Evolutionary conservation across 1,284 basidiomycete species (phyloP).

Genomic region (Neonothopanus nambi): DNA sequence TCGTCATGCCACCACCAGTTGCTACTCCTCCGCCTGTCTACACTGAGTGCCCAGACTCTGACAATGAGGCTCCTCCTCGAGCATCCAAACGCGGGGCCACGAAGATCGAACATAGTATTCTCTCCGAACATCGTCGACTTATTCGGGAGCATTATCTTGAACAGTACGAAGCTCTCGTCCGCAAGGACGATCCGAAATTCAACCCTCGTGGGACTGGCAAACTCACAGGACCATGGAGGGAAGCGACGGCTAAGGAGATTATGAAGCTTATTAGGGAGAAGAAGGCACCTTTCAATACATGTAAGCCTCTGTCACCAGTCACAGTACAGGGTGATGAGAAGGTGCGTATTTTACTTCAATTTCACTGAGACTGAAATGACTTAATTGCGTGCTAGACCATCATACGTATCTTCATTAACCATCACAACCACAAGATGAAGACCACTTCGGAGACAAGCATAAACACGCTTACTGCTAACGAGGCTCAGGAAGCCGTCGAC

Average conservation of each 20-base stretch:
- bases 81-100: slow-evolving; percentile 1
- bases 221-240: background rate
- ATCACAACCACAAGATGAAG: no score
- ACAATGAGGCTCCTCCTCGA: no score
- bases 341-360: background rate
- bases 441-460: background rate
- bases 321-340: background rate
- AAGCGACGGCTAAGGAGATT: background rate
- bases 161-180: background rate
- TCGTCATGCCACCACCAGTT: background rate
- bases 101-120: background rate
- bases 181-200: background rate
- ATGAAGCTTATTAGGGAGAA: background rate
- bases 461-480: background rate
- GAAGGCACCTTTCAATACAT: background rate
- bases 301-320: background rate
- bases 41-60: background rate
- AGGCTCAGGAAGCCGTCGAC: background rate
- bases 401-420: no score
- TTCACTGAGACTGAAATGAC: background rate
- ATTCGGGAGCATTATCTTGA: background rate
- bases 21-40: background rate
- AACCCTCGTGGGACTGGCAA: no score
- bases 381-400: no score
- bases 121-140: background rate